Percentiles rank a stretch among this genome's conserved stretches.
These are phyloP conservation scores for Pythium myriotylum DNA, from an alignment of 352 stramenopile genomes.

Conservation along the genomic window DNA sequence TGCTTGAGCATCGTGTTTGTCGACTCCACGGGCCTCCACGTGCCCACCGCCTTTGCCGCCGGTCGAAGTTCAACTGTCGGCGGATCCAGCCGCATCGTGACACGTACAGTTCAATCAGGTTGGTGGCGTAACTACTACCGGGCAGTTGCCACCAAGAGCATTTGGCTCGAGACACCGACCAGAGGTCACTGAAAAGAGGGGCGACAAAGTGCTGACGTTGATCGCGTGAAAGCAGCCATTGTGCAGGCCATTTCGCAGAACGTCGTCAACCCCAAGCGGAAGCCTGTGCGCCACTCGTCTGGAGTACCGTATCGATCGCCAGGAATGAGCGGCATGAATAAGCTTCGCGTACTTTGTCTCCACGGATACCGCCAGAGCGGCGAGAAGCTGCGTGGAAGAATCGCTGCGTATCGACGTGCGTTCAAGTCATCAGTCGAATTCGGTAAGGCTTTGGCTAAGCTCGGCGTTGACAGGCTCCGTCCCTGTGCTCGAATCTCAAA, in stretches of 20 bases:
- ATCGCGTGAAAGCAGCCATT: not conserved
- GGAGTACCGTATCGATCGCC: not conserved
- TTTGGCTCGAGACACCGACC: not conserved
- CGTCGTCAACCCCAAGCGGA: conserved; percentile 5
- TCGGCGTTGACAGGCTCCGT: no score
- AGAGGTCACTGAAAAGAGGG: conserved; percentile 3
- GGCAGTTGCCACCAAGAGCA: not conserved
- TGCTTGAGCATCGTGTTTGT: conserved; percentile 23
- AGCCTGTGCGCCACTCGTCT: not conserved
- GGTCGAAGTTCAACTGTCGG: conserved; percentile 25
- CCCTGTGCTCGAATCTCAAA: no score
- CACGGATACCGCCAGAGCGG: conserved; percentile 84
- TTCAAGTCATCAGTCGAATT: conserved; percentile 86
- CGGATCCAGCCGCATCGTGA: conserved; percentile 13
- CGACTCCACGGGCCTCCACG: not conserved
- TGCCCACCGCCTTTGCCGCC: conserved; percentile 11
- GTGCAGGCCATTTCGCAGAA: conserved; percentile 25
- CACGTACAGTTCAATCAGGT: conserved; percentile 10
- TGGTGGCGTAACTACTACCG: conserved; percentile 5
- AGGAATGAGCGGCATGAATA: conserved; percentile 42
- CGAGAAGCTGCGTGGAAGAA: conserved; percentile 70
- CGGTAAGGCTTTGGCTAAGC: no score
- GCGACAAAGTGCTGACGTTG: conserved; percentile 7
- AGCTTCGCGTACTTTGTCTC: conserved; percentile 81
- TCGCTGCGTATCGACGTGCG: conserved; percentile 65